Base-by-base conservation (phyloP, 2,329 filamentous ascomycete genomes). In the Calonectria crousiana region DNA sequence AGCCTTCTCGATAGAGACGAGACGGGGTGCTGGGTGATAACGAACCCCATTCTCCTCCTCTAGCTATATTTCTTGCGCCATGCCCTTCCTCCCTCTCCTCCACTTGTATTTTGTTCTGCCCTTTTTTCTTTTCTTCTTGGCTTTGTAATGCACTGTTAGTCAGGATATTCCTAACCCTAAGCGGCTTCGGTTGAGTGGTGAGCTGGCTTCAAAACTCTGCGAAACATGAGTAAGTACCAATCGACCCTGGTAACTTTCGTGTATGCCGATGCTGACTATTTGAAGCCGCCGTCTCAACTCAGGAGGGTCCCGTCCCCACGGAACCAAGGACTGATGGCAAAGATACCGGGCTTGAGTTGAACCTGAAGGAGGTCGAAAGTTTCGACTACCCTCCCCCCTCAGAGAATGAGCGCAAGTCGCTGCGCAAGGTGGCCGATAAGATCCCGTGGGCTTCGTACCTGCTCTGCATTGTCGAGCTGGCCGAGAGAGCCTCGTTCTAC, bases 401-500 rank as follows among this genome's bases (percentile, higher is more conserved):
- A 2, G 20, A 52, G 10, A 49, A 56, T 18, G 65, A 53, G 13
- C 65, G 64, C 65, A 32, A 14, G 5, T 53, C 65, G 16, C 28
- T 53, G 20, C 60, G 72, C 18, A 62, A 74, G n/a, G 36, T 51
- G n/a, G 74, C 89, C n/a, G 90, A 86, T 51, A 83, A 78, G 3
- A 85, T 92, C 2, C 90, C 91, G 1, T 72, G 83, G 16, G 84
- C 89, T 4, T 87, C 89, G n/a, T 93, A 90, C 77, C 78, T 89
- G 4, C 87, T 92, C 36, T 92, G 90, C 74, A 77, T 89, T 9
- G 90, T 92, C 51, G 91, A 92, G 76, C 90, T 92, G 74, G 89
- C 89, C 69, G 91, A 93, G 79, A 85, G 91, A 69, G 90, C 90
- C 3, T 92, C 90, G 0, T 92, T 90, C 84, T 92, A 91, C 78